Base-by-base conservation (phyloP, 2,329 filamentous ascomycete species). In the Aspergillus versicolor region DNA sequence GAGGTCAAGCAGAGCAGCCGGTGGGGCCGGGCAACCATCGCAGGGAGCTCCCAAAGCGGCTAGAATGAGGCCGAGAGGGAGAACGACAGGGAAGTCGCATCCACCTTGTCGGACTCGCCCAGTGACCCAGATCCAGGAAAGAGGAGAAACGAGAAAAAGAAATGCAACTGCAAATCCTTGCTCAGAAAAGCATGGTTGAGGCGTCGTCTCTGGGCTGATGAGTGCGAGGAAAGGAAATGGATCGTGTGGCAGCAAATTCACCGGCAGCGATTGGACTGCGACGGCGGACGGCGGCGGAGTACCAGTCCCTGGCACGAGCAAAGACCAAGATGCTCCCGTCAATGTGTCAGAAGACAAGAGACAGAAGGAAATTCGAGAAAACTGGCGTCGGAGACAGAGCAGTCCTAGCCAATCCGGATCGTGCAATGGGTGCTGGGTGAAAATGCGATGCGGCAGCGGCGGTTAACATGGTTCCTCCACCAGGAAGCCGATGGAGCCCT, bases 401-500 rank as follows among this genome's bases (percentile, higher is more conserved):
- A 17, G 44, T 41, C 48, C 37, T 19, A 24, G 34, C 41, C 48
- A 55, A 58, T 55, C 19, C 52, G 44, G 32, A 22, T 37, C 27
- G 17, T 9, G 15, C 15, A 27, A 51, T 42, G 37, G 30, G 43
- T 44, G 48, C 44, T 43, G 38, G 43, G 11, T 43, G 17, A 54
- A 52, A 37, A 52, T 57, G 59, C 46, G 45, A 24, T 57, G 59
- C 59, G 59, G 59, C 59, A 61, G 50, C 59, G 48, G 59, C 59
- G 59, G 57, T 55, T 59, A 61, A 48, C 38, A 32, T 43, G 34
- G 27, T 13, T 27, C 27, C 13, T 15, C 21, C 32, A 30, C 27
- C 27, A 30, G 27, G 27, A 30, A 30, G 27, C 9, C 27, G 27
- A 30, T 30, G 27, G 27, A 30, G 27, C 27, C 27, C 27, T 30